These are phyloP conservation scores for Podosphaera xanthii DNA, from an alignment of 2,329 filamentous ascomycete species.

Conservation along the genomic window DNA sequence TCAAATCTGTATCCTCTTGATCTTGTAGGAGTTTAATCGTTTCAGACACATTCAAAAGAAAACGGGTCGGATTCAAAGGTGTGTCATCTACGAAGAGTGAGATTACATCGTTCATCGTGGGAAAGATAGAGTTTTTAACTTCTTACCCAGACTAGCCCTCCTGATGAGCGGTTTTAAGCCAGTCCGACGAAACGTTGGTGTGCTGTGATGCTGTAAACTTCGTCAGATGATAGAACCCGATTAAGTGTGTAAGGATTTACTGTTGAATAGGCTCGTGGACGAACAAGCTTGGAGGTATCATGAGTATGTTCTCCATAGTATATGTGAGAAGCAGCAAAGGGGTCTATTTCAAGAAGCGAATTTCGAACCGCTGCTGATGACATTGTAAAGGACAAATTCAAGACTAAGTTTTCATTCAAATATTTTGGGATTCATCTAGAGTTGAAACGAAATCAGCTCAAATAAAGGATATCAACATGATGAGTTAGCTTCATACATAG, in stretches of 20 bases:
- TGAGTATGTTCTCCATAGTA: conserved; percentile 14
- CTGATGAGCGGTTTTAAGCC: conserved; percentile 11
- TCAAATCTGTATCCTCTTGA: conserved; percentile 80
- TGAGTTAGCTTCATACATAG: too few species aligned
- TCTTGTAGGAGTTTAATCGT: conserved; percentile 59
- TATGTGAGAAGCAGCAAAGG: conserved; percentile 13
- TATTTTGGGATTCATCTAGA: too few species aligned
- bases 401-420: too few species aligned
- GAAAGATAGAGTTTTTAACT: neutral
- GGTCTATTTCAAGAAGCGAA: conserved; percentile 10
- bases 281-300: conserved; percentile 11
- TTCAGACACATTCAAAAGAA: conserved; percentile 66
- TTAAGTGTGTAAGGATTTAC: conserved; percentile 5
- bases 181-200: conserved; percentile 4
- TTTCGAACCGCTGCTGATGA: too few species aligned
- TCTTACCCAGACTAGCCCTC: conserved; percentile 16
- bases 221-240: neutral
- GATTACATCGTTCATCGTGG: conserved; percentile 1
- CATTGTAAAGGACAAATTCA: too few species aligned
- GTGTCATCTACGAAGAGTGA: conserved; percentile 38
- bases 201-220: conserved; percentile 8
- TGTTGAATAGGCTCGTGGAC: conserved; percentile 15
- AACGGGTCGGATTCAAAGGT: conserved; percentile 46
- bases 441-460: too few species aligned
- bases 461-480: too few species aligned